Conservation (phyloP, 2,329 filamentous ascomycete species). For the Sarocladium strictum region DNA sequence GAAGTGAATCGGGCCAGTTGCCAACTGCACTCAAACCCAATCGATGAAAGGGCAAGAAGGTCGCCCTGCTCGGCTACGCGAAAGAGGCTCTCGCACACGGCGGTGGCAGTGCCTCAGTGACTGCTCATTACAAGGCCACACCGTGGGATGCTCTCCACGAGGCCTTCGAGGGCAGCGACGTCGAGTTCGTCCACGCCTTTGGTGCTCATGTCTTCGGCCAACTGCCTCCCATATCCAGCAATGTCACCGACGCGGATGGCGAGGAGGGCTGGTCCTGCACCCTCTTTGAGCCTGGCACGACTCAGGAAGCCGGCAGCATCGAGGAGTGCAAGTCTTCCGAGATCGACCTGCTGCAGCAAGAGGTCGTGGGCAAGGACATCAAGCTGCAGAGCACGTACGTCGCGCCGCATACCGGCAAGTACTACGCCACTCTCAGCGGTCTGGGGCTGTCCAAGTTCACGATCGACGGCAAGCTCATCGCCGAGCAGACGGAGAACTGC, state of each 20-base stretch:
- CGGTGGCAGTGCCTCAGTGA: constrained; percentile 24
- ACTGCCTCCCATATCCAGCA: neutral
- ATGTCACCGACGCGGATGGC: neutral
- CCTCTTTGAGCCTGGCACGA: neutral
- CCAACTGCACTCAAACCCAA: too few species aligned
- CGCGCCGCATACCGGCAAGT: neutral
- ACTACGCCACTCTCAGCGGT: neutral
- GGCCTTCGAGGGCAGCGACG: constrained; percentile 13
- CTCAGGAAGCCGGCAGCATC: neutral
- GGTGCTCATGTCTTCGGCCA: constrained; percentile 15
- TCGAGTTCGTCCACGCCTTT: constrained; percentile 18
- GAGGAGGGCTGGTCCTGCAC: neutral
- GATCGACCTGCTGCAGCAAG: neutral
- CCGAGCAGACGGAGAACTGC: constrained; percentile 9
- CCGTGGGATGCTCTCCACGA: constrained; percentile 24
- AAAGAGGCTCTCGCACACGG: constrained; percentile 25
- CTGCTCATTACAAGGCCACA: constrained; percentile 25
- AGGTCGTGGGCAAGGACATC: neutral
- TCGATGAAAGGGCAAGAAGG: constrained; percentile 20
- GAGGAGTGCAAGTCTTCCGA: neutral
- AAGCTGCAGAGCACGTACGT: neutral
- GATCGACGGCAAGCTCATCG: constrained; percentile 15
- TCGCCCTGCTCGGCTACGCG: constrained; percentile 25
- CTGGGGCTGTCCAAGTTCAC: neutral
- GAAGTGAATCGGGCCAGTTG: too few species aligned